Percentiles rank a stretch among this genome's conserved stretches.
These are phyloP conservation scores for Russula sp. DNA, from an alignment of 768 basidiomycete species.

Conservation along the genomic window DNA sequence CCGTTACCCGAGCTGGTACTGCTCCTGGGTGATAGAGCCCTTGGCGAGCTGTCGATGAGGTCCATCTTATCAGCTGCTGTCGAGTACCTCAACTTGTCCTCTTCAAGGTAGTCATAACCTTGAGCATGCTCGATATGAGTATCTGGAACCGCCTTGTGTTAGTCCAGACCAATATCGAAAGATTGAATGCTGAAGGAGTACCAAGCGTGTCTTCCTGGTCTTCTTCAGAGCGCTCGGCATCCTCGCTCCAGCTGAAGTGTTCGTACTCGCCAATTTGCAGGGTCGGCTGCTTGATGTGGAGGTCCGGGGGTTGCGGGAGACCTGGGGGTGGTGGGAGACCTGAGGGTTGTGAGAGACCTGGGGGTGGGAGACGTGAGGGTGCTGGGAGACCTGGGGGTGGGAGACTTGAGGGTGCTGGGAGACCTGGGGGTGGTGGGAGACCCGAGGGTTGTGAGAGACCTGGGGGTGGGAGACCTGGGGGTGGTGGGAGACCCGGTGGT, in stretches of 20 bases:
- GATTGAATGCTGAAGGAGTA: too few species aligned
- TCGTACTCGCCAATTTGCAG: neutral
- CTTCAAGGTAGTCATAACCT: neutral
- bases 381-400: neutral
- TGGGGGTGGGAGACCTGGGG: neutral
- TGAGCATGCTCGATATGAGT: too few species aligned
- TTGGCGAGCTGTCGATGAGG: neutral
- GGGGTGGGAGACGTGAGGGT: neutral
- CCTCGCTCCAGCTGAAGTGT: constrained; percentile 14
- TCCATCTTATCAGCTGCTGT: neutral
- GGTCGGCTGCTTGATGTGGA: neutral
- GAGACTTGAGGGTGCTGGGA: neutral
- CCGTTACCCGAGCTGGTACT: neutral
- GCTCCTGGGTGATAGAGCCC: neutral
- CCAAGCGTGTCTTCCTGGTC: neutral
- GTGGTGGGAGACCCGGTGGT: neutral
- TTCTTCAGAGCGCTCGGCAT: neutral
- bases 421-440: neutral
- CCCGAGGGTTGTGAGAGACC: neutral
- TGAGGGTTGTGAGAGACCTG: neutral
- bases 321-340: neutral
- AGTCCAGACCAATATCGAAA: too few species aligned
- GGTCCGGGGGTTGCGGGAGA: neutral
- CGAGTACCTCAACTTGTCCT: neutral
- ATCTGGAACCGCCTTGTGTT: too few species aligned